Conservation (phyloP, 257 asterid species). For the Ilex asprella region DNA sequence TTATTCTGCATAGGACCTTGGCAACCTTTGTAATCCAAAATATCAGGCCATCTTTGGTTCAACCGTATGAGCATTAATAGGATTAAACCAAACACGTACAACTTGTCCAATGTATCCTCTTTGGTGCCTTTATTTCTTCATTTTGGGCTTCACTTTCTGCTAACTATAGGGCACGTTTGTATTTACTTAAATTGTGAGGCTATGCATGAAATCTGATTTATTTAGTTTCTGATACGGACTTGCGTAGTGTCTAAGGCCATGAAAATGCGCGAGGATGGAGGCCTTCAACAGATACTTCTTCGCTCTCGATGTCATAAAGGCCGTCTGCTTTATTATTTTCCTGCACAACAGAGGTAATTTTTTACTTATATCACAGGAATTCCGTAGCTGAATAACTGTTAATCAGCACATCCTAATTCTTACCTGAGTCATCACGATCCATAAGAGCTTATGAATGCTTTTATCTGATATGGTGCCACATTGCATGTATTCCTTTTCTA, state of each 20-base stretch:
- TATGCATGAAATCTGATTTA: background rate
- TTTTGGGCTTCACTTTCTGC: background rate
- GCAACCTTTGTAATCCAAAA: too few relatives aligned
- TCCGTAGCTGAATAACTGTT: background rate
- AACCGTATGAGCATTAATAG: too few relatives aligned
- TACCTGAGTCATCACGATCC: too few relatives aligned
- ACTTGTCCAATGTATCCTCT: background rate
- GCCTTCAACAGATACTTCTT: conserved; percentile 55
- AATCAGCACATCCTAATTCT: too few relatives aligned
- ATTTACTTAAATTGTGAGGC: background rate
- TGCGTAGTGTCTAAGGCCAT: conserved; percentile 42
- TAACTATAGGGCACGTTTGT: background rate
- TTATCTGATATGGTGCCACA: too few relatives aligned
- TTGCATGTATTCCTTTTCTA: too few relatives aligned
- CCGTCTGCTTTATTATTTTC: conserved; percentile 82
- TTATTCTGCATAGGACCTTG: too few relatives aligned
- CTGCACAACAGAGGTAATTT: conserved; percentile 45
- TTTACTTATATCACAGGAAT: conserved; percentile 5
- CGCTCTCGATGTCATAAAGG: conserved; percentile 93
- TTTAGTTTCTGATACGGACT: conserved; percentile 4
- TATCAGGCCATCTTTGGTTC: too few relatives aligned
- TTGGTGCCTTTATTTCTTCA: background rate
- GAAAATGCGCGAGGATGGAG: conserved; percentile 34
- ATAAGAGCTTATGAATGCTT: too few relatives aligned
- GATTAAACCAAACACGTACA: too few relatives aligned